phyloP scores from a whole-genome alignment of 1,284 basidiomycete genomes.

The Rhodotorula sp. region DNA sequence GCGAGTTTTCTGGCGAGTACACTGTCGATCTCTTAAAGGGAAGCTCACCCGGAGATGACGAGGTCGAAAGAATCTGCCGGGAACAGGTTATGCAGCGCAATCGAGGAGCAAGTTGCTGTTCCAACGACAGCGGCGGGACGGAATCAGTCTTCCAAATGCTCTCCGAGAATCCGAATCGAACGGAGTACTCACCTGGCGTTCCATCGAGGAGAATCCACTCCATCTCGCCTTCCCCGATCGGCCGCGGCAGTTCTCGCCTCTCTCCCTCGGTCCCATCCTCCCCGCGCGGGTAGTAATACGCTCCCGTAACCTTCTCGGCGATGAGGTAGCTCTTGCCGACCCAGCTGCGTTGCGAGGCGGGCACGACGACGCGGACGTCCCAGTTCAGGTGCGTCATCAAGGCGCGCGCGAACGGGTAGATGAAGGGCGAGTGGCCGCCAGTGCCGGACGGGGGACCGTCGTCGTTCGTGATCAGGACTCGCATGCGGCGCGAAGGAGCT shows the following conservation, averaged over 20 bases:
- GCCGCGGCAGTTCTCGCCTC: conserved; percentile 60
- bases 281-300: conserved; percentile 63
- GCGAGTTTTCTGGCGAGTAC: neutral
- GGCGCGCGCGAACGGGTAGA: conserved; percentile 71
- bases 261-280: conserved; percentile 63
- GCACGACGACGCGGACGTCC: conserved; percentile 84
- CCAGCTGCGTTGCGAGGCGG: conserved; percentile 86
- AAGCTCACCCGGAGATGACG: conserved; percentile 52
- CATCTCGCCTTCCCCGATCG: conserved; percentile 68
- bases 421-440: conserved; percentile 70
- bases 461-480: conserved; percentile 60
- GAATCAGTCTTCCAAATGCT: neutral
- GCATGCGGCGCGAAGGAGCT: neutral
- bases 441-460: conserved; percentile 71
- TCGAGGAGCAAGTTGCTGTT: conserved; percentile 77
- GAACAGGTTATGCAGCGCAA: conserved; percentile 82
- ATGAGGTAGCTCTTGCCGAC: conserved; percentile 80
- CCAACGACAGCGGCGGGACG: conserved; percentile 62
- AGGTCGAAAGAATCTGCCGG: conserved; percentile 73
- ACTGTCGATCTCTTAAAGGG: neutral
- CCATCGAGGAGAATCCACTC: conserved; percentile 79
- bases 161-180: rapidly evolving
- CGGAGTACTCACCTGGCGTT: conserved; percentile 29
- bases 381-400: conserved; percentile 65
- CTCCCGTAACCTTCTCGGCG: conserved; percentile 62